Base-by-base conservation (phyloP, 805 yeast genomes). In the Lachancea kluyveri region DNA sequence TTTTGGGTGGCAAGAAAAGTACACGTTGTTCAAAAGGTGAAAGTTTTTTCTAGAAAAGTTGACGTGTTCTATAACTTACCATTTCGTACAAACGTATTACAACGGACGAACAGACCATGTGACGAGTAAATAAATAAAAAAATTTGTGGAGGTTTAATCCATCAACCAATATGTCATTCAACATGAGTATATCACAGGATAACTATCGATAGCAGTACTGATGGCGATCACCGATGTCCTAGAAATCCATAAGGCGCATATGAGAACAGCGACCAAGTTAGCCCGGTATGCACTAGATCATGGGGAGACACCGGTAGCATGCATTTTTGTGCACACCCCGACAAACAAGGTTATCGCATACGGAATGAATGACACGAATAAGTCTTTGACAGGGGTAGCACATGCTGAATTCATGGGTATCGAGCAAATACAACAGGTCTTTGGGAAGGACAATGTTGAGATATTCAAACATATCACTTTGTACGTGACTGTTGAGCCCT, bases 401-500 rank as follows among this genome's bases (percentile, higher is more conserved):
- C 98, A 90, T 55, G 97, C 98, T 1, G 98, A 90, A 55, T 81
- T 92, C 44, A 68, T 80, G 36, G 96, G 90, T 0, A 78, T 86
- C 10, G 76, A 76, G 26, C 53, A 59, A 17, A 70, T 80, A 6
- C 54, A 69, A 21, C 41, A 50, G 4, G 48, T 57, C 28, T 21
- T 33, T 32, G 50, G 45, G 11, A 31, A 37, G 3, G 39, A 40
- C 3, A 36, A 44, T 11, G 41, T 47, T 15, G 40, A 51, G 1
- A 53, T 72, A 7, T 74, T 85, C 46, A 47, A 57, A 22, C 71
- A 77, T 16, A 65, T 83, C 3, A 77, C 74, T 18, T 65, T 92
- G 6, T 90, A 87, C 55, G 98, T 92, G 16, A 87, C 97, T 0
- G 96, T 92, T 0, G 98, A 92, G 57, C 98, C 98, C 0, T 92